phyloP scores from a whole-genome alignment of 768 basidiomycete species.

The Amanita subjunquillea region DNA sequence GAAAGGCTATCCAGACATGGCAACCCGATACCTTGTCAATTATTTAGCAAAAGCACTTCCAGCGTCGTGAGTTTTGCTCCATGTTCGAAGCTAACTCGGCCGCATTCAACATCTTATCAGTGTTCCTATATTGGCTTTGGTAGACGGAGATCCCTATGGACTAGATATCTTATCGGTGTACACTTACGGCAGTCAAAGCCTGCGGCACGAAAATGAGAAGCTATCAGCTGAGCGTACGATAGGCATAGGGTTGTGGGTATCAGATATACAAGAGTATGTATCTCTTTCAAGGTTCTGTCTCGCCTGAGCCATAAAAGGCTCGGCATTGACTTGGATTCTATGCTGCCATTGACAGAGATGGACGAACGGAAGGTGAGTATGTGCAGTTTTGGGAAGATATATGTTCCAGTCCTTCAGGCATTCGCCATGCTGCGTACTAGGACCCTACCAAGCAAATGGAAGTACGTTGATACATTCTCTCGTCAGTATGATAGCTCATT shows the following conservation, averaged over 20 bases:
- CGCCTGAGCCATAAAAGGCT: conserved; percentile 28
- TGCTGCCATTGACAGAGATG: conserved; percentile 59
- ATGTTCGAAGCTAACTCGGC: not conserved
- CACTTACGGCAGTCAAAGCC: conserved; percentile 62
- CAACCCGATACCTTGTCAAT: conserved; percentile 78
- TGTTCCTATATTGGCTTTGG: conserved; percentile 65
- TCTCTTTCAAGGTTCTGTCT: not conserved
- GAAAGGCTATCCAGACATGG: conserved; percentile 93
- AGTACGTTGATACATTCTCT: conserved; percentile 26
- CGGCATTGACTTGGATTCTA: conserved; percentile 42
- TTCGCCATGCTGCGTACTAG: conserved; percentile 44
- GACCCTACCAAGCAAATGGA: conserved; percentile 54
- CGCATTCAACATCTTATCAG: conserved; percentile 27
- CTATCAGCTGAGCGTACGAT: conserved; percentile 59
- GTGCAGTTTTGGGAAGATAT: not conserved
- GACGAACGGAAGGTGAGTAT: conserved; percentile 65
- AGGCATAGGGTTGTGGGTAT: conserved; percentile 74
- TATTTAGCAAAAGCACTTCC: conserved; percentile 61
- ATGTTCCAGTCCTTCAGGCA: conserved; percentile 32
- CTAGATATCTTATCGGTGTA: conserved; percentile 88
- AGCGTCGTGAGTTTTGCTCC: conserved; percentile 29
- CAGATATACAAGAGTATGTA: conserved; percentile 54
- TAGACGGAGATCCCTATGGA: conserved; percentile 90
- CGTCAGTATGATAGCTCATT: not conserved
- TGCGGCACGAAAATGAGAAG: conserved; percentile 61